Percentiles rank a stretch among this genome's conserved stretches.
Evolutionary conservation across 305 asterid genomes (phyloP).

Genomic region (Ruellia speciosa): DNA sequence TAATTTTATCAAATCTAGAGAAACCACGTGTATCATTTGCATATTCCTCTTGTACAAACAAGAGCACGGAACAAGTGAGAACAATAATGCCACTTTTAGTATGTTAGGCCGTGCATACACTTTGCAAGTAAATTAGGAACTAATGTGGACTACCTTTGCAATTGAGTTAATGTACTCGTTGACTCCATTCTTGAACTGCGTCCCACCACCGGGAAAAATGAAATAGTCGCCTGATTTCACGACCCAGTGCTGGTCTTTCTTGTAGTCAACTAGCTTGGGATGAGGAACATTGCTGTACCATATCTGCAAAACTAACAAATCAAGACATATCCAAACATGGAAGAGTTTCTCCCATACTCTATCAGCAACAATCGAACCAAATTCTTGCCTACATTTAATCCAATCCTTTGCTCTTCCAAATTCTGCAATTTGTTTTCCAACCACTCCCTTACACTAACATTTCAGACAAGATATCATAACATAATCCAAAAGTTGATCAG

Average conservation of each 20-base stretch:
- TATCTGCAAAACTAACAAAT: conserved; percentile 34
- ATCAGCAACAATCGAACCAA: neutral
- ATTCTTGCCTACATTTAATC: no score
- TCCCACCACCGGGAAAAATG: conserved; percentile 97
- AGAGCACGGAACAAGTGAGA: no score
- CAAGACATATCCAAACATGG: neutral
- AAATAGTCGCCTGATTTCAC: conserved; percentile 64
- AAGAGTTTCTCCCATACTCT: neutral
- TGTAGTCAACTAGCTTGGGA: conserved; percentile 88
- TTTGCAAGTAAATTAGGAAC: neutral
- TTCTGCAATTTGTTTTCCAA: no score
- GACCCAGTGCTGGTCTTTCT: conserved; percentile 88
- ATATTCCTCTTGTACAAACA: no score
- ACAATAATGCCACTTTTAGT: no score
- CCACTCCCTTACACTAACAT: no score
- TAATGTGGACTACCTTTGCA: conserved; percentile 42
- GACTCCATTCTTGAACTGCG: conserved; percentile 83
- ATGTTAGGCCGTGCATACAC: no score
- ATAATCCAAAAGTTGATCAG: no score
- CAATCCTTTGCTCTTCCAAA: no score
- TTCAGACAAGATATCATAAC: no score
- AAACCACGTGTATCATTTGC: no score
- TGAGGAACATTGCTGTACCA: conserved; percentile 94
- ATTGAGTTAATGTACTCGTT: conserved; percentile 49
- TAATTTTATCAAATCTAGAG: no score